These are phyloP conservation scores for Penicillium tannophilum DNA, from an alignment of 495 filamentous ascomycete species.

Conservation along the genomic window DNA sequence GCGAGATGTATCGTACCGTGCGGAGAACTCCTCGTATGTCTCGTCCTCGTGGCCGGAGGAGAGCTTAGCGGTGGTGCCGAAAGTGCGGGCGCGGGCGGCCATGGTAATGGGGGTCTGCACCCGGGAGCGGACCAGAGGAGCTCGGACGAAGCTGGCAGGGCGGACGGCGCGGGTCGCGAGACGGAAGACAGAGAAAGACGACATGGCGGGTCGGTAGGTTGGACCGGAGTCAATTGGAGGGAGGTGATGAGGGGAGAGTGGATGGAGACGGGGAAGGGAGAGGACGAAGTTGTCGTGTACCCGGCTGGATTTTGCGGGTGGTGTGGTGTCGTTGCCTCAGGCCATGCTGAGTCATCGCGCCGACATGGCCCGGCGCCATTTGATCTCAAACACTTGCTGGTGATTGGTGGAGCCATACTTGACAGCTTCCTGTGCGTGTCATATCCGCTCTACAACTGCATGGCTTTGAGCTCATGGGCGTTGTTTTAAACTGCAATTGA, in stretches of 20 bases:
- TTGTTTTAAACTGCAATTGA: neutral
- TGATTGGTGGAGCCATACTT: constrained; percentile 34
- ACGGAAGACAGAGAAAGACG: constrained; percentile 70
- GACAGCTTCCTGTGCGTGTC: constrained; percentile 18
- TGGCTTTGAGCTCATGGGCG: too few relatives aligned
- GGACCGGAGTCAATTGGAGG: constrained; percentile 34
- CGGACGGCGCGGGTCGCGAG: constrained; percentile 66
- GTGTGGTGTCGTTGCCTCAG: constrained; percentile 45
- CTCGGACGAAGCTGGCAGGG: constrained; percentile 60
- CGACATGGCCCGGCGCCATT: constrained; percentile 15
- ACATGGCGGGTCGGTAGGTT: constrained; percentile 51
- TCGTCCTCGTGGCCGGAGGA: constrained; percentile 74
- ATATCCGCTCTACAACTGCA: constrained; percentile 6
- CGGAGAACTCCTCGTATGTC: constrained; percentile 98
- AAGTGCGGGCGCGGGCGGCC: constrained; percentile 57
- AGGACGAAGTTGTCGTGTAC: constrained; percentile 35
- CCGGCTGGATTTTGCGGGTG: constrained; percentile 53
- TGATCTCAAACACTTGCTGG: constrained; percentile 26
- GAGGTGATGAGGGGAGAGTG: constrained; percentile 36
- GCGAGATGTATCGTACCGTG: constrained; percentile 68
- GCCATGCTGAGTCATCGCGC: constrained; percentile 30
- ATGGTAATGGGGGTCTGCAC: constrained; percentile 55
- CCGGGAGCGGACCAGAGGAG: constrained; percentile 59
- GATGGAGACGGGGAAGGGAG: constrained; percentile 35
- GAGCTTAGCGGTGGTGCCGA: constrained; percentile 68